A percentile compares a stretch with the other conserved stretches of the same genome.
Conservation (phyloP, 805 yeast species). For the Maudiozyma serrabonitensis region DNA sequence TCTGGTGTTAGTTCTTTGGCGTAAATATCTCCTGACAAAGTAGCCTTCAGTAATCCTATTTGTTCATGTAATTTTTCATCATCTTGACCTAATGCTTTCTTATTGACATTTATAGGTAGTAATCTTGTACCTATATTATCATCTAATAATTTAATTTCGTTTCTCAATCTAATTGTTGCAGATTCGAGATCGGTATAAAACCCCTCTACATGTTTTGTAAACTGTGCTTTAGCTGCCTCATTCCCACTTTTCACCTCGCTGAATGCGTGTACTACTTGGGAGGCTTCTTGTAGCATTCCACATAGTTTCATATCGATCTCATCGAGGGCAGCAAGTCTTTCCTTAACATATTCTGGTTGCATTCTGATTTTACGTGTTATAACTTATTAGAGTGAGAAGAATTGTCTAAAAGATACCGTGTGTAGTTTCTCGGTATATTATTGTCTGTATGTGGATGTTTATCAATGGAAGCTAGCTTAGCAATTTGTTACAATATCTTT, state of each 20-base stretch:
- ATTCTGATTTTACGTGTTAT: constrained; percentile 3
- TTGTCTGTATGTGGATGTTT: too few species aligned
- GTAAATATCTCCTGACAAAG: constrained; percentile 2
- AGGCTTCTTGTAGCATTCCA: constrained; percentile 21
- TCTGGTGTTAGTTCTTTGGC: background rate
- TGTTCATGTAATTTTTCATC: constrained; percentile 26
- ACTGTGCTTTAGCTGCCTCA: constrained; percentile 20
- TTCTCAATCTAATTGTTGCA: constrained; percentile 16
- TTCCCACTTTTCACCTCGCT: constrained; percentile 26
- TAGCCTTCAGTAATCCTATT: constrained; percentile 10
- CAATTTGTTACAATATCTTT: too few species aligned
- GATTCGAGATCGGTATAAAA: constrained; percentile 19
- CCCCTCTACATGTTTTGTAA: constrained; percentile 20
- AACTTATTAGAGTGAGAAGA: too few species aligned
- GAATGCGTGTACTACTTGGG: constrained; percentile 24
- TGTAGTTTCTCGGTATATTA: too few species aligned
- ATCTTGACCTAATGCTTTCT: constrained; percentile 27
- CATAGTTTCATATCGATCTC: constrained; percentile 21
- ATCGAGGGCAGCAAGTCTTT: constrained; percentile 21
- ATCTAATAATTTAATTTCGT: constrained; percentile 23
- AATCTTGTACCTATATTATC: constrained; percentile 24
- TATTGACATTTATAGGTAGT: constrained; percentile 25
- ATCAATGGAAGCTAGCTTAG: too few species aligned
- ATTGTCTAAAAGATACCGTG: too few species aligned
- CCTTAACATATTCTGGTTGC: constrained; percentile 26